These are phyloP conservation scores for Physcomitrium patens DNA, from an alignment of 225 moss, liverwort and hornwort species.

Conservation along the genomic window DNA sequence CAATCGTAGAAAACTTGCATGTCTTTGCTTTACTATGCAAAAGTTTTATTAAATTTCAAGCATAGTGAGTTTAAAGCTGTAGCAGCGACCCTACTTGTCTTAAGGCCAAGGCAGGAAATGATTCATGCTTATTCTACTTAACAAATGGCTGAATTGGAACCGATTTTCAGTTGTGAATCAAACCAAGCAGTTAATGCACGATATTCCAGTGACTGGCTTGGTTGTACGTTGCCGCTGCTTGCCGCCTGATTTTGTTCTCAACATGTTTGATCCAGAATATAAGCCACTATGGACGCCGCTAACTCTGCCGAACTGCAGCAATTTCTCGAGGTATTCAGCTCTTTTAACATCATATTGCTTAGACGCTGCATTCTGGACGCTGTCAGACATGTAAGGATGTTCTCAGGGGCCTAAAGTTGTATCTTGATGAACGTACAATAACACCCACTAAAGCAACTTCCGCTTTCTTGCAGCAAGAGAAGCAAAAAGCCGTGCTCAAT, in stretches of 20 bases:
- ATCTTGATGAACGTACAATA: background rate
- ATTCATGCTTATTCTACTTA: too few species aligned
- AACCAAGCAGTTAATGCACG: too few species aligned
- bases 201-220: background rate
- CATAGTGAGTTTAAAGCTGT: too few species aligned
- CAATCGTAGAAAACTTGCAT: slow-evolving; percentile 6
- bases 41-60: too few species aligned
- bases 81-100: too few species aligned
- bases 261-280: slow-evolving; percentile 8
- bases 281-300: slow-evolving; percentile 43
- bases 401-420: background rate
- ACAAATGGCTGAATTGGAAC: too few species aligned
- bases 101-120: too few species aligned
- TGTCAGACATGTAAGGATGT: slow-evolving; percentile 6
- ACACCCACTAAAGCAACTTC: background rate
- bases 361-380: background rate
- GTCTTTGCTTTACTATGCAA: slow-evolving; percentile 22
- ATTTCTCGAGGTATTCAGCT: slow-evolving; percentile 53
- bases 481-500: slow-evolving; percentile 91
- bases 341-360: background rate
- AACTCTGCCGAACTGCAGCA: slow-evolving; percentile 56
- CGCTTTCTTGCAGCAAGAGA: slow-evolving; percentile 79
- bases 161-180: too few species aligned
- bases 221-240: background rate
- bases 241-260: background rate